phyloP scores from a whole-genome alignment of 1,284 basidiomycete species.

The Amylostereum chailletii region DNA sequence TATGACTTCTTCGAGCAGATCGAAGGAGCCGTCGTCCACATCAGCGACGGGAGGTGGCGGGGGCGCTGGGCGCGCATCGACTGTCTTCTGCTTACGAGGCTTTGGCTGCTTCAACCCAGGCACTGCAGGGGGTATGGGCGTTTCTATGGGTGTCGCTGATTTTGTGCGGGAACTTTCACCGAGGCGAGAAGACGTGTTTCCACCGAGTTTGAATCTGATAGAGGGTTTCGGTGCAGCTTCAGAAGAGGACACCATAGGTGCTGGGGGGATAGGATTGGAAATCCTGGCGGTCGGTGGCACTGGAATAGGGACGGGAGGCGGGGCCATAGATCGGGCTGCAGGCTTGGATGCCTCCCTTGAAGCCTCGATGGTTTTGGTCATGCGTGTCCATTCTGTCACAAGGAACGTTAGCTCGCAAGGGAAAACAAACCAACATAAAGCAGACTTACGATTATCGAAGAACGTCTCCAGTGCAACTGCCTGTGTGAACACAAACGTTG shows the following conservation, averaged over 20 bases:
- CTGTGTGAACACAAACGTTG: slow-evolving; percentile 70
- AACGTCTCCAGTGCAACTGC: slow-evolving; percentile 72
- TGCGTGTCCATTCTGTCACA: slow-evolving; percentile 59
- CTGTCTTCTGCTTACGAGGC: slow-evolving; percentile 28
- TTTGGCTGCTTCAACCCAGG: slow-evolving; percentile 23
- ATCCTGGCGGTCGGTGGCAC: slow-evolving; percentile 21
- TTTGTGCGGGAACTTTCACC: slow-evolving; percentile 5
- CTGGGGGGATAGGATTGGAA: slow-evolving; percentile 18
- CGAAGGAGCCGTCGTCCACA: slow-evolving; percentile 68
- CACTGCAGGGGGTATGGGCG: slow-evolving; percentile 10
- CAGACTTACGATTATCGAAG: slow-evolving; percentile 75
- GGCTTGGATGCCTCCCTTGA: slow-evolving; percentile 26
- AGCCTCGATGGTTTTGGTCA: slow-evolving; percentile 66
- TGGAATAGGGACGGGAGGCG: slow-evolving; percentile 21
- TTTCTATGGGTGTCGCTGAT: slow-evolving; percentile 16
- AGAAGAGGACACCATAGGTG: slow-evolving; percentile 23
- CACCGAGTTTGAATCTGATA: slow-evolving; percentile 50
- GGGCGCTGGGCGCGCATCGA: slow-evolving; percentile 49
- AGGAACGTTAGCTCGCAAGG: slow-evolving; percentile 5
- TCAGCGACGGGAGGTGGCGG: slow-evolving; percentile 18
- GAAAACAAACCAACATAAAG: slow-evolving; percentile 3
- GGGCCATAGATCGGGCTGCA: slow-evolving; percentile 11
- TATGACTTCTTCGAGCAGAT: slow-evolving; percentile 72
- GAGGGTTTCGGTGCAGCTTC: slow-evolving; percentile 31
- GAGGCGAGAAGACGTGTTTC: slow-evolving; percentile 15